Base-by-base conservation (phyloP, 192 early-diverging fungal species). In the Backusella australiensis region DNA sequence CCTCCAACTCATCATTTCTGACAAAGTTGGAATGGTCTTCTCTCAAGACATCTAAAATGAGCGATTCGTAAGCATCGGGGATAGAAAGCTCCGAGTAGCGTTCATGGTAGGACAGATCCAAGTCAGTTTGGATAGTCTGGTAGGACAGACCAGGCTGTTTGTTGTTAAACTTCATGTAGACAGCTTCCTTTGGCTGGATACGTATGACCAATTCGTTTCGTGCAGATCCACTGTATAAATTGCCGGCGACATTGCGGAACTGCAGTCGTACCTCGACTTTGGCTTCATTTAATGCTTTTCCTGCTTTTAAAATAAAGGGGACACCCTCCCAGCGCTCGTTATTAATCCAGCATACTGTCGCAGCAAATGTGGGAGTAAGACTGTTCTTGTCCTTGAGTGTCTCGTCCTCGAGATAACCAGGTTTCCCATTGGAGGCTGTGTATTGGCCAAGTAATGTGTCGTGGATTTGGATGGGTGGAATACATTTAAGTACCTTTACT, bases 11-110 rank as follows among this genome's bases (percentile, higher is more conserved):
- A 82, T 96, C 94, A 80, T 91, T 87, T 46, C 94, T 87, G 38
- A 98, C 94, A 93, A 99, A 97, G 89, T 98, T 97, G 71, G 92
- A 92, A 80, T 98, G 95, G 75, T 98, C 97, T 38, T 95, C 95
- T 59, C 91, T 91, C 34, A 99, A 80, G 9, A 93, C 92, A 75
- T 98, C 98, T 34, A 98, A 85, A 73, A 99, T 94, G 52, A 99
- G 85, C 23, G 95, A 90, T 74, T 97, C 96, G 81, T 99, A 99
- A 15, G 98, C 98, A 80, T 99, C 98, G 42, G 98, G 98, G 82
- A 99, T 98, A 82, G 91, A 90, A 41, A 93, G 74, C 67, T 94
- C 92, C 65, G 89, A 87, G 87, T 96, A 99, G 34, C 98, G 93
- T 76, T 90, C 89, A 67, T 91, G 85, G 87, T 99, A 99, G 12